Percentiles rank a stretch among this genome's conserved stretches.
Conservation (phyloP, 2,329 filamentous ascomycete species). For the Cryphonectria parasitica region DNA sequence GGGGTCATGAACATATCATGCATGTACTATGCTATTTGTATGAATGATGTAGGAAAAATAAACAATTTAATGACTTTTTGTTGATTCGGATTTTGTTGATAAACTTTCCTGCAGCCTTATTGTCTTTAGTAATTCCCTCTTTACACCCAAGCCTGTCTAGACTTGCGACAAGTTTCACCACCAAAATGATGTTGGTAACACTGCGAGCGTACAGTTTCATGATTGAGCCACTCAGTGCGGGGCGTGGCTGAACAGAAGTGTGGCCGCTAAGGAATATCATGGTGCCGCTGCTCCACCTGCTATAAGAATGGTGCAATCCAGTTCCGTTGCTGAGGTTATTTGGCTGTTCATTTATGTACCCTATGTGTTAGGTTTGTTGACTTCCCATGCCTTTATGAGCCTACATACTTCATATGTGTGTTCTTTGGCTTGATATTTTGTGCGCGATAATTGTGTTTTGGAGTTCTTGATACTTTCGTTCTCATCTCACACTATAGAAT, state of each 20-base stretch:
- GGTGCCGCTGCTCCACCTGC: neutral
- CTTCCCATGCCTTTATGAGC: no score
- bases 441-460: neutral
- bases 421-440: no score
- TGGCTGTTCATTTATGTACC: no score
- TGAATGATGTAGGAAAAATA: neutral
- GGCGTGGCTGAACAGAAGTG: neutral
- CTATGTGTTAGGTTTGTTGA: no score
- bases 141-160: neutral
- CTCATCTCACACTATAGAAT: neutral
- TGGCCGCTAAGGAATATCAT: neutral
- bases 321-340: no score
- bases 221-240: neutral
- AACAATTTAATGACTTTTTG: no score
- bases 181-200: neutral
- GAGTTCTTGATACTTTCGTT: neutral
- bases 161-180: neutral
- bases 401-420: no score
- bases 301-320: neutral
- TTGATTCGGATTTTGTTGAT: no score
- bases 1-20: neutral
- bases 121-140: neutral
- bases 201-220: neutral
- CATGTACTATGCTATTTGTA: neutral
- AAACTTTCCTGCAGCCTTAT: neutral